Evolutionary conservation across 2,329 filamentous ascomycete species (phyloP), one percentile per base, ranked within the genome.

Genomic region (Trichoderma oligosporum): DNA sequence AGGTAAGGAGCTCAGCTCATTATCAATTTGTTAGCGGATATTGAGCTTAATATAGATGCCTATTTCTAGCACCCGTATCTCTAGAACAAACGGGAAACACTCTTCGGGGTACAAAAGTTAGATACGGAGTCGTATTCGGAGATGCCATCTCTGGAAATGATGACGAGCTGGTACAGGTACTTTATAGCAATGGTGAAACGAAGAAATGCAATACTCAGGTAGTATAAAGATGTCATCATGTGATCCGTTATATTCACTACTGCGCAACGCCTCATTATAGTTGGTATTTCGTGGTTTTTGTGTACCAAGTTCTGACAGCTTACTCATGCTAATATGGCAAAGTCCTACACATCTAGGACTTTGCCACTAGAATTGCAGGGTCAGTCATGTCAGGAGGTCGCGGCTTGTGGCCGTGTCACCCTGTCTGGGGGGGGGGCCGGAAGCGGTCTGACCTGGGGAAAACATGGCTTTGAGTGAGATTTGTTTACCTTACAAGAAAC

Each of bases 271-370:
- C 25, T 11, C 35, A 20, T 18, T 46, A 16, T 31, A 18, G 20
- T 18, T 20, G 36, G 16, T 7, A 39, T 14, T n/a, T 16, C 42
- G 42, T 31, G 16, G 16, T 31, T 16, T 25, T 46, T n/a, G 22
- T n/a, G 39, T 42, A 35, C 49, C 36, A 22, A 46, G 18, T 46
- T 46, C 35, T 55, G 51, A 55, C 51, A 55, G 51, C 51, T 55
- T 22, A 35, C 22, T 16, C 35, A 16, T 52, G 48, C 52, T n/a
- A 16, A 12, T 29, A 36, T n/a, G 7, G 18, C 12, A 27, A 51
- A 57, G 54, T 57, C 54, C 54, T 57, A 57, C 45, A 51, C 16
- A 45, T 36, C 49, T 55, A 59, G 57, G 57, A 59, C 57, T 59
- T 55, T 47, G 49, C 42, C 44, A 44, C 57, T 38, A 35, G 29